Conservation (phyloP, 164 flowering plant genomes). For the Chimonanthus salicifolius region DNA sequence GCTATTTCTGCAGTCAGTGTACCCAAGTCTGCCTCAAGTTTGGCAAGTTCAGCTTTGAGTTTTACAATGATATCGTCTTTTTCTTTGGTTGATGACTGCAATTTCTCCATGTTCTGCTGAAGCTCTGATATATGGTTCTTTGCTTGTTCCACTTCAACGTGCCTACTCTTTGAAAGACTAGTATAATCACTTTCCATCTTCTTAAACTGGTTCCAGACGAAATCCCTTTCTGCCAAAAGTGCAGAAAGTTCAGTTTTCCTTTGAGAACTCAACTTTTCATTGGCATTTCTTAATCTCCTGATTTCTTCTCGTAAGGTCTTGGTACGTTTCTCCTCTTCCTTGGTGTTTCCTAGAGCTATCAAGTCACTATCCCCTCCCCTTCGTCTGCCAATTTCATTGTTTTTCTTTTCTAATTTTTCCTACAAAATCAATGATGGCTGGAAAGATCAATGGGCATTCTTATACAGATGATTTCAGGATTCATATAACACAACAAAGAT, state of each 20-base stretch:
- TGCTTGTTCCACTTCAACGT: conserved; percentile 41
- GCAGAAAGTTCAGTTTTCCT: conserved; percentile 55
- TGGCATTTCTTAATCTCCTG: conserved; percentile 38
- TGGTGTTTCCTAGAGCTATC: conserved; percentile 14
- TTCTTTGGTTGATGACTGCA: conserved; percentile 40
- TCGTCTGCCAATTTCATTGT: conserved; percentile 6
- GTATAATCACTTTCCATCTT: conserved; percentile 44
- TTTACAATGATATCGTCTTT: conserved; percentile 46
- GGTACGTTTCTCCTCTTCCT: conserved; percentile 10
- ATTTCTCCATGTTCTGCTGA: conserved; percentile 38
- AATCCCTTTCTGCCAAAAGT: conserved; percentile 57
- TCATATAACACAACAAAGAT: neutral
- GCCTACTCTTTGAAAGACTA: conserved; percentile 33
- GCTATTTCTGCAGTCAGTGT: conserved; percentile 38
- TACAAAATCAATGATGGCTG: conserved; percentile 9
- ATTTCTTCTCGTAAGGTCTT: conserved; percentile 35
- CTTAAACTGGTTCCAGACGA: conserved; percentile 72
- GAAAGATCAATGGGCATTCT: neutral
- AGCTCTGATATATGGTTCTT: conserved; percentile 45
- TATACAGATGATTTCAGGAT: neutral
- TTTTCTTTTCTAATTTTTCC: conserved; percentile 20
- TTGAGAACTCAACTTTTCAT: conserved; percentile 44
- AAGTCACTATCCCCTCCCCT: conserved; percentile 10
- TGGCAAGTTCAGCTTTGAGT: conserved; percentile 37
- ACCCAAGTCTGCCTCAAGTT: conserved; percentile 35